Evolutionary conservation across 2,329 filamentous ascomycete species (phyloP).

Genomic region (Podosphaera xanthii): DNA sequence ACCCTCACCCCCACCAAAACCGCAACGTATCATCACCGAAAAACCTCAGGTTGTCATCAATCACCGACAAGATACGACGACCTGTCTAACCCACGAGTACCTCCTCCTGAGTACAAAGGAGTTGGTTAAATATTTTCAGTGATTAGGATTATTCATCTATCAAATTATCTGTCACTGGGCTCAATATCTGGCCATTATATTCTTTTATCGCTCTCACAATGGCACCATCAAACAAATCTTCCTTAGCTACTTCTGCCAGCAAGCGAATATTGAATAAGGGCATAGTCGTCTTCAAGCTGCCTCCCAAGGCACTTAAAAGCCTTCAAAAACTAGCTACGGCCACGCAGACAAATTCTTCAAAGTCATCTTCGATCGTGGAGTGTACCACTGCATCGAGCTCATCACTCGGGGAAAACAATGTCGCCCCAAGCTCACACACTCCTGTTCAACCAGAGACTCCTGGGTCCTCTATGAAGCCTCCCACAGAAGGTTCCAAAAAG

Average conservation of each 20-base stretch:
- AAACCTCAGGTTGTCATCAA: background rate
- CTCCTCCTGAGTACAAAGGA: background rate
- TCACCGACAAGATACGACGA: background rate
- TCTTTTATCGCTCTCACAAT: constrained; percentile 7
- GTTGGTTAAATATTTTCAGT: background rate
- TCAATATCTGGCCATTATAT: background rate
- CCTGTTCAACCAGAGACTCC: constrained; percentile 33
- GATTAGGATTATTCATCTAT: background rate
- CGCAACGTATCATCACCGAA: background rate
- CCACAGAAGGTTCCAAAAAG: constrained; percentile 42
- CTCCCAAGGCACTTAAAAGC: constrained; percentile 26
- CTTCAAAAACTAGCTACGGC: constrained; percentile 24
- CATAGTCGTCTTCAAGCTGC: constrained; percentile 22
- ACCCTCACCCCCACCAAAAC: background rate
- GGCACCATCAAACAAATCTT: constrained; percentile 10
- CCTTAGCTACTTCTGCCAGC: constrained; percentile 3
- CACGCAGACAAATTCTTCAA: constrained; percentile 20
- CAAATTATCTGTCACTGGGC: background rate
- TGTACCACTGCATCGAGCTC: constrained; percentile 4
- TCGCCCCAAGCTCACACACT: constrained; percentile 36
- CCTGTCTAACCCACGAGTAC: background rate
- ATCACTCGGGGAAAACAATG: constrained; percentile 30
- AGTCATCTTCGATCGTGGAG: constrained; percentile 1
- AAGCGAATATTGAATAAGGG: constrained; percentile 9
- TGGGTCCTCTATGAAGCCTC: constrained; percentile 33